Percentiles rank a stretch among this genome's conserved stretches.
These are phyloP conservation scores for Cymbopogon citratus DNA, from an alignment of 176 grass and related monocot species.

Conservation along the genomic window DNA sequence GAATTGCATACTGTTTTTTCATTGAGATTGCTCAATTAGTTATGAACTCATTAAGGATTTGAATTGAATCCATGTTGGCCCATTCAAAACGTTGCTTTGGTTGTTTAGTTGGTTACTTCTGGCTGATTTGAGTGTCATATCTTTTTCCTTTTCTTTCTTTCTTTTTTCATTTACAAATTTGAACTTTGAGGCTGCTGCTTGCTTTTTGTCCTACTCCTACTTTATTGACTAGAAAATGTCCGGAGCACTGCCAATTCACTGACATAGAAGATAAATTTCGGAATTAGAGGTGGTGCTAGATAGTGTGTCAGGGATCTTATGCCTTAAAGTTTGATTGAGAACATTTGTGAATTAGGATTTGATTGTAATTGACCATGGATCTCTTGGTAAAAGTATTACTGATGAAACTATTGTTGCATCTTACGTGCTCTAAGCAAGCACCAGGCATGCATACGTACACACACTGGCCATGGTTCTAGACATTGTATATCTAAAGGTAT, in stretches of 20 bases:
- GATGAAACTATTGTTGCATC: neutral
- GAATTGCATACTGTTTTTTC: neutral
- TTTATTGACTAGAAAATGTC: neutral
- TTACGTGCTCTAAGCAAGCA: neutral
- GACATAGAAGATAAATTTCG: neutral
- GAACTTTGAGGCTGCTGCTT: neutral
- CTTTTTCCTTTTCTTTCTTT: no score
- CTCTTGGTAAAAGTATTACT: neutral
- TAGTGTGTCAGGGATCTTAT: neutral
- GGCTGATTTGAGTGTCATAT: neutral
- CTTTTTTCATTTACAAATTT: neutral
- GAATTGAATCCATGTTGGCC: neutral
- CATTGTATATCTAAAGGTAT: neutral
- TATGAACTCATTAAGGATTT: neutral
- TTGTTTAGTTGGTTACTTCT: neutral
- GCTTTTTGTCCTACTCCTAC: neutral
- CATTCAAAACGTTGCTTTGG: neutral
- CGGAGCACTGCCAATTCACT: neutral
- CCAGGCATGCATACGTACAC: no score
- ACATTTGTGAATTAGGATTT: neutral
- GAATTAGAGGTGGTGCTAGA: neutral
- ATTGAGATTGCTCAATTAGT: no score
- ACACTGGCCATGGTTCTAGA: neutral
- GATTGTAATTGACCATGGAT: neutral
- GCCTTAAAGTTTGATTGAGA: neutral